Conservation (phyloP, 768 basidiomycete species). For the Hygrophorus pudorinus region DNA sequence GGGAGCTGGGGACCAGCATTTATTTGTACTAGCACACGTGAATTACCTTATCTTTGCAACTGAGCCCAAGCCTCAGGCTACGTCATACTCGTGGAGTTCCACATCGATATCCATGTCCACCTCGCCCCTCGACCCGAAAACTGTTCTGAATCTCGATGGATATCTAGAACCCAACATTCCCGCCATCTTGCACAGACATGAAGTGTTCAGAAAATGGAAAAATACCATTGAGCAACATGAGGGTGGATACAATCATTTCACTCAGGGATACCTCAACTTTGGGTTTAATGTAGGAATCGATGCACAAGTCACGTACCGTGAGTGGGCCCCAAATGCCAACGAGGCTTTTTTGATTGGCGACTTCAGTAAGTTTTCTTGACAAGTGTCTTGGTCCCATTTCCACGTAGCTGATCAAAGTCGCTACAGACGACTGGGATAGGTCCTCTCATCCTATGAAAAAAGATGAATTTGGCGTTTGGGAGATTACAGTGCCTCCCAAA, state of each 20-base stretch:
- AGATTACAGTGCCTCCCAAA: constrained; percentile 63
- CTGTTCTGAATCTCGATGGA: constrained; percentile 53
- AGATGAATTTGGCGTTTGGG: constrained; percentile 84
- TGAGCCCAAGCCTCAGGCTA: no score
- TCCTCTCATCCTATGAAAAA: constrained; percentile 78
- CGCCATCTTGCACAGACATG: constrained; percentile 60
- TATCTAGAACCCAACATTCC: constrained; percentile 70
- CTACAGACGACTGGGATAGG: constrained; percentile 80
- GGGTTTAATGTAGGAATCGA: constrained; percentile 67
- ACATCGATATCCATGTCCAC: constrained; percentile 26
- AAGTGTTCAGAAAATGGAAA: constrained; percentile 65
- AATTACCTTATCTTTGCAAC: no score
- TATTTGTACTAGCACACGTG: no score
- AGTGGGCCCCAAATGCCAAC: constrained; percentile 91
- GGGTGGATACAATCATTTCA: constrained; percentile 76
- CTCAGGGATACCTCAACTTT: constrained; percentile 68
- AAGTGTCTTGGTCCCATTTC: constrained; percentile 4
- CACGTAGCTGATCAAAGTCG: background rate
- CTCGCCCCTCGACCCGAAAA: constrained; percentile 41
- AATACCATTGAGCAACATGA: constrained; percentile 65
- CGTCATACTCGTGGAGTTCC: no score
- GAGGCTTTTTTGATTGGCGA: constrained; percentile 88
- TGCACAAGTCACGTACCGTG: constrained; percentile 72
- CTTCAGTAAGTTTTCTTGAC: constrained; percentile 64
- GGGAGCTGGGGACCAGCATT: no score